Percentiles rank a stretch among this genome's conserved stretches.
Evolutionary conservation across 2,329 filamentous ascomycete genomes (phyloP).

Genomic region (Xylaria sp.): DNA sequence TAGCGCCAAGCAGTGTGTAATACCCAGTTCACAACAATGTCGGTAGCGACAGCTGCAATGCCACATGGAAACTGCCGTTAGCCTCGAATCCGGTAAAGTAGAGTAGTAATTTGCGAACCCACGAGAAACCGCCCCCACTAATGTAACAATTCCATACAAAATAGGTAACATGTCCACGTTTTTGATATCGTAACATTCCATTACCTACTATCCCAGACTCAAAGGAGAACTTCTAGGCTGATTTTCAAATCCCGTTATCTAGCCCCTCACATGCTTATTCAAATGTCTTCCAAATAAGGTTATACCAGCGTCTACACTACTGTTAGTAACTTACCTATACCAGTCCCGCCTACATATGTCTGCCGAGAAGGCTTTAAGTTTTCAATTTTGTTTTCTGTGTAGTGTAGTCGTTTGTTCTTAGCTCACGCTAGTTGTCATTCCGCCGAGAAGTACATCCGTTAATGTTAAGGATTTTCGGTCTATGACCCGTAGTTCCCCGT

Average conservation of each 20-base stretch:
- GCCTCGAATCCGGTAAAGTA: background rate
- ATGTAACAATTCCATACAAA: background rate
- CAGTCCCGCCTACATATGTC: background rate
- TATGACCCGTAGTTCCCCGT: background rate
- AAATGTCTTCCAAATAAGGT: constrained; percentile 1
- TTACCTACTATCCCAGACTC: background rate
- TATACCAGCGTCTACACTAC: background rate
- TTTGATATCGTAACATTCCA: background rate
- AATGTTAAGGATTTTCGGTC: background rate
- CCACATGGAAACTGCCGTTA: background rate
- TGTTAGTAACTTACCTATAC: background rate
- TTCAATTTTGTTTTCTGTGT: background rate
- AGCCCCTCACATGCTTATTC: background rate
- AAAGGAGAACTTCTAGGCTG: background rate
- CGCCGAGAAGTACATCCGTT: background rate
- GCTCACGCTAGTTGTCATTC: background rate
- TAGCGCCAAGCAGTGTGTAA: background rate
- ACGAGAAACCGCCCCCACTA: background rate
- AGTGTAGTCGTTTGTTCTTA: background rate
- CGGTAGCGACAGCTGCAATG: background rate
- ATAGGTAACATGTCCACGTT: background rate
- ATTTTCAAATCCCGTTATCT: background rate
- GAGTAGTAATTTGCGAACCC: background rate
- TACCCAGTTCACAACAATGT: background rate
- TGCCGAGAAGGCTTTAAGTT: background rate